Evolutionary conservation across 2,329 filamentous ascomycete genomes (phyloP), one percentile per base, ranked within the genome.

Genomic region (Rhynchosporium secalis): DNA sequence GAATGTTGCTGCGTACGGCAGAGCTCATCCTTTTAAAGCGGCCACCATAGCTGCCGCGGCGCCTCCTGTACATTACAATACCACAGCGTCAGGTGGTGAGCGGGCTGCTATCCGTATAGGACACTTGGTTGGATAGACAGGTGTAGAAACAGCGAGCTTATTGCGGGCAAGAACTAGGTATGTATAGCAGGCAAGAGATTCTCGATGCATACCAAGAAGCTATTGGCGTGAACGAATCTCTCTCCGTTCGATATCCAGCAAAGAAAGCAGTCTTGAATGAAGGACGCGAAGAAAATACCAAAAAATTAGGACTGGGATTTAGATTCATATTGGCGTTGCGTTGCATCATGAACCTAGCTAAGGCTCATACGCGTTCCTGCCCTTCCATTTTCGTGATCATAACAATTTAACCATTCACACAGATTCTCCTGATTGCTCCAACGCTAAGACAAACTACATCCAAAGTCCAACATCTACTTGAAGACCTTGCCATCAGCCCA

Each of bases 401-500:
- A 62, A 68, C 49, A 63, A 45, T 59, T 64, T 58, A 55, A 64
- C 56, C 31, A 31, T 56, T 28, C 62, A 38, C 5, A 15, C 31
- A 38, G 20, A 13, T 28, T 28, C 31, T 12, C 41, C 26, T 56
- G 63, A 60, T 54, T 26, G 43, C 55, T 59, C 63, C 56, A 62
- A 47, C 68, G 64, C 65, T 68, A 70, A 66, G 56, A 47, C 41
- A 65, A 57, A 62, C 61, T 58, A 60, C 62, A 65, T 62, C 51
- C 49, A 59, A 62, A 57, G 15, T 47, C 46, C 51, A 54, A 64
- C 68, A 65, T 82, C 86, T 96, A 98, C 86, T 98, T 98, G 90
- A 97, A 98, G 78, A 98, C 92, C 87, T 98, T 97, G 78, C 95
- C 95, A 75, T 92, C 89, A 75, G 90, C 90, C 82, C 89, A 91